Evolutionary conservation across 2,329 filamentous ascomycete species (phyloP), one percentile per base, ranked within the genome.

Genomic region (Emmonsia crescens): DNA sequence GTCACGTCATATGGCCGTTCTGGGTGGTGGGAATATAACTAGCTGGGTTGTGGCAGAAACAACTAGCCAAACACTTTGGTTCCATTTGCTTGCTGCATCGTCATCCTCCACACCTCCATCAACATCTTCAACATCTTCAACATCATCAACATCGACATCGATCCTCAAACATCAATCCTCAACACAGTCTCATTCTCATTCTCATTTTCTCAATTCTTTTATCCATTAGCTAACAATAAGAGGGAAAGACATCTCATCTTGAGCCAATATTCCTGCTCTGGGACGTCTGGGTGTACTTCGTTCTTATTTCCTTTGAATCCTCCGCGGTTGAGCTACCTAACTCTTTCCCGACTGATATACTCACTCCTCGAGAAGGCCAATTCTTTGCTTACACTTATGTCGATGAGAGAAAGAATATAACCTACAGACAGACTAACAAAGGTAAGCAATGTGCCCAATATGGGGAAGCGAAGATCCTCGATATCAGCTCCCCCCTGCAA

Each of bases 371-470:
- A 42, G 36, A 42, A n/a, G 33, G 16, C 19, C 8, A 40, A 31
- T 9, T n/a, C 33, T 38, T 14, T 40, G 40, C 6, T 27, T 42
- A 57, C 27, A 40, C 24, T 31, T 27, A 44, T 27, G 19, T 24
- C 21, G 16, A 12, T 27, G 9, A 8, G 19, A 38, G 5, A 44
- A 29, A 29, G n/a, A 38, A 57, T 36, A 16, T 5, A 57, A 12
- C 36, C 21, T 19, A 16, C n/a, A 31, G 24, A 27, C n/a, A n/a
- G 12, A 40, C 44, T 33, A 9, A 12, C 19, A 12, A 42, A 59
- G 57, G 57, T 59, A 59, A 59, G 57, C 57, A 59, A 46, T 57
- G 49, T 29, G 49, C 36, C n/a, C n/a, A n/a, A n/a, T n/a, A n/a
- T n/a, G n/a, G n/a, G 55, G 24, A 24, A 57, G 16, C 40, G n/a